These are phyloP conservation scores for Rhizopogon vulgaris DNA, from an alignment of 768 basidiomycete species.

Conservation along the genomic window DNA sequence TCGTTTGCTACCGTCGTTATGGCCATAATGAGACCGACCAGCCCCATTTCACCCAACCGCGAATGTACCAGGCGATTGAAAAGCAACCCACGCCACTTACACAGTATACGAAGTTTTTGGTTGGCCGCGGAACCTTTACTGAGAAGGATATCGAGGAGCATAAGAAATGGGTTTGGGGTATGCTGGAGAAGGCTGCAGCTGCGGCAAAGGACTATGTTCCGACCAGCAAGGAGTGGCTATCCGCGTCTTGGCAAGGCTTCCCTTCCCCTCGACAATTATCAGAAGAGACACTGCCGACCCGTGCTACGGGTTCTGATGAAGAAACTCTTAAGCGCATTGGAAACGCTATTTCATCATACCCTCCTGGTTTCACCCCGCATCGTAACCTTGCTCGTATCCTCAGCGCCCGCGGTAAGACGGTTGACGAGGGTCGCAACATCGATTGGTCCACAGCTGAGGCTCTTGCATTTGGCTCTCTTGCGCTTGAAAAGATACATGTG, in stretches of 20 bases:
- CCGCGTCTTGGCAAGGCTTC: slow-evolving; percentile 97
- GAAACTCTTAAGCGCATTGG: slow-evolving; percentile 80
- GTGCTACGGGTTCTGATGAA: slow-evolving; percentile 74
- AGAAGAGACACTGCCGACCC: slow-evolving; percentile 87
- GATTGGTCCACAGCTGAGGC: slow-evolving; percentile 99
- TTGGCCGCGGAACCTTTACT: slow-evolving; percentile 89
- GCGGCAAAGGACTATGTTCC: slow-evolving; percentile 94
- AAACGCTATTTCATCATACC: slow-evolving; percentile 80
- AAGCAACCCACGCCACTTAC: slow-evolving; percentile 90
- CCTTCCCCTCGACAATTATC: slow-evolving; percentile 94
- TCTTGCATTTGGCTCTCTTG: slow-evolving; percentile 90
- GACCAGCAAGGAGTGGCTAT: slow-evolving; percentile 94
- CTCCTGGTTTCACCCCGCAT: slow-evolving; percentile 81
- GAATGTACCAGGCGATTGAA: slow-evolving; percentile 97
- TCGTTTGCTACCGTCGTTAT: slow-evolving; percentile 97
- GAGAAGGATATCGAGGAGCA: slow-evolving; percentile 96
- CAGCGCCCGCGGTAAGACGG: slow-evolving; percentile 76
- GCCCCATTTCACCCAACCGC: slow-evolving; percentile 96
- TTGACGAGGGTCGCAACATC: slow-evolving; percentile 86
- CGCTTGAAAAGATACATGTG: slow-evolving; percentile 89
- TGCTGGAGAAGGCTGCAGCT: slow-evolving; percentile 95
- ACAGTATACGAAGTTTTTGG: slow-evolving; percentile 86
- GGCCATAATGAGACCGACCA: slow-evolving; percentile 99
- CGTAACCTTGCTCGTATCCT: slow-evolving; percentile 94
- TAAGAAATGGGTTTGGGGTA: slow-evolving; percentile 99